phyloP scores from a whole-genome alignment of 2,329 filamentous ascomycete genomes.

The Colletotrichum neosansevieriae region DNA sequence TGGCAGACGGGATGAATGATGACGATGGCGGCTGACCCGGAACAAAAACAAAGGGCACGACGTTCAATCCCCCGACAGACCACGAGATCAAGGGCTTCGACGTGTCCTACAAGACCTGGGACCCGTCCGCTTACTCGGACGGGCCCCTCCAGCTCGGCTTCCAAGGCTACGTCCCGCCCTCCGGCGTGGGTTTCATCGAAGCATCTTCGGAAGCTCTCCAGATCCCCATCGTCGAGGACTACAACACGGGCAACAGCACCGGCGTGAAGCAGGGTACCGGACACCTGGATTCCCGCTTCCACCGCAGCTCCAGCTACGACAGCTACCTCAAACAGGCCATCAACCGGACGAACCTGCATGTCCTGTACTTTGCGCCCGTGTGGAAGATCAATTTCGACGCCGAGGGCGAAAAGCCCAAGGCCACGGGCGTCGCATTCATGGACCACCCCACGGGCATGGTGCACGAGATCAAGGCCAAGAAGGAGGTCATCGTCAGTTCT shows the following conservation, averaged over 20 bases:
- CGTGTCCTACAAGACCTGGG: conserved; percentile 45
- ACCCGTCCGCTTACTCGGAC: conserved; percentile 44
- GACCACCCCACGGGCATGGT: conserved; percentile 43
- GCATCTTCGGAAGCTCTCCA: conserved; percentile 41
- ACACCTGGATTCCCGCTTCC: conserved; percentile 42
- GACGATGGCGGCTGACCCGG: too few relatives aligned
- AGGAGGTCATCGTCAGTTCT: conserved; percentile 39
- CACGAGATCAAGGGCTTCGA: conserved; percentile 43
- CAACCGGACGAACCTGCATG: conserved; percentile 43
- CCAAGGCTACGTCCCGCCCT: conserved; percentile 47
- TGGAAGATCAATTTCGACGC: conserved; percentile 40
- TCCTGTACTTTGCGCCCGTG: conserved; percentile 44
- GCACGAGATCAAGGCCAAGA: conserved; percentile 38
- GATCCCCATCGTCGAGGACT: conserved; percentile 44
- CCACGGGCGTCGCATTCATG: conserved; percentile 44
- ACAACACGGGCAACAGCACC: conserved; percentile 45
- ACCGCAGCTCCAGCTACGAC: conserved; percentile 46
- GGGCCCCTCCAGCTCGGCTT: conserved; percentile 45
- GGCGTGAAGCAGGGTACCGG: conserved; percentile 47
- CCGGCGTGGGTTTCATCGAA: conserved; percentile 46
- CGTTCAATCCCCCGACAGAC: conserved; percentile 43
- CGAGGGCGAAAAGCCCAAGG: conserved; percentile 41
- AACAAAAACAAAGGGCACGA: conserved; percentile 38
- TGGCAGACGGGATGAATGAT: too few relatives aligned
- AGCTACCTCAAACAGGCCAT: conserved; percentile 43